These are phyloP conservation scores for Vaccinium macrocarpon DNA, from an alignment of 148 eudicot genomes.

Conservation along the genomic window DNA sequence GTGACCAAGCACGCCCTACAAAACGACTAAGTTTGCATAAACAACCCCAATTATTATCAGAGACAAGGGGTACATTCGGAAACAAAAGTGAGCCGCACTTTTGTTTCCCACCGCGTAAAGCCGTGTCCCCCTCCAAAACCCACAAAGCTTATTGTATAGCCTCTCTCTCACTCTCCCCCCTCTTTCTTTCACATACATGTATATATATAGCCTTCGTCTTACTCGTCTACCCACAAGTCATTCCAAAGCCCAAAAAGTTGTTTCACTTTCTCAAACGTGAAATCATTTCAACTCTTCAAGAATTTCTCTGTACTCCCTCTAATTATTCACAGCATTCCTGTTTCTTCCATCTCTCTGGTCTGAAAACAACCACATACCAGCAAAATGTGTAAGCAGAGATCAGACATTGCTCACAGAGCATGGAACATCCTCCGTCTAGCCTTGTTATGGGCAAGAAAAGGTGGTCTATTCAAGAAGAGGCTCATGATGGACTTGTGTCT, in stretches of 20 bases:
- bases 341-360: not conserved
- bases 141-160: not conserved
- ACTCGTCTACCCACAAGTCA: not conserved
- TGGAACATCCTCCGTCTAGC: conserved; percentile 68
- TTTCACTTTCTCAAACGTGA: not conserved
- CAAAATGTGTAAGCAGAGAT: conserved; percentile 38
- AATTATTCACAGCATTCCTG: not conserved
- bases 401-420: conserved; percentile 39
- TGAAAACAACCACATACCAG: not conserved
- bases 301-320: not conserved
- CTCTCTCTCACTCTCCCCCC: not conserved
- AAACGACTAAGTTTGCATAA: not conserved
- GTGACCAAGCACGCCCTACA: conserved; percentile 9
- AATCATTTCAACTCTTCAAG: not conserved
- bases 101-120: conserved; percentile 15
- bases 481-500: conserved; percentile 38
- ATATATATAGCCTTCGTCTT: conserved; percentile 13
- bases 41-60: not conserved
- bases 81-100: conserved; percentile 7
- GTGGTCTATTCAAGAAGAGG: conserved; percentile 47
- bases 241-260: not conserved
- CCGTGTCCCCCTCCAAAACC: not conserved
- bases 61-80: not conserved
- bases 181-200: not conserved
- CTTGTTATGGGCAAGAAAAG: conserved; percentile 73